Evolutionary conservation across 345 rosid species (phyloP).

Genomic region (Acer campestre): DNA sequence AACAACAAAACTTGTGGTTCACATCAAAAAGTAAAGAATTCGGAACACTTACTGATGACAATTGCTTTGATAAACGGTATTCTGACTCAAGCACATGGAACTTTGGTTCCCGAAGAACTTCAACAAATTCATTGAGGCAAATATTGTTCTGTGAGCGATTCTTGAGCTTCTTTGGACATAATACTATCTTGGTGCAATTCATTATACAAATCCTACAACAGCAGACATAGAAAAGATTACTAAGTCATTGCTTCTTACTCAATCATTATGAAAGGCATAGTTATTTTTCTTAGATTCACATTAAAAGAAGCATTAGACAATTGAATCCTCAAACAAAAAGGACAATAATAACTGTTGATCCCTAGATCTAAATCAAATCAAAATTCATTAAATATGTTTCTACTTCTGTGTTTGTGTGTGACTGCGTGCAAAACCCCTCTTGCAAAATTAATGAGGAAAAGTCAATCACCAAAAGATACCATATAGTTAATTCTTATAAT

Average conservation of each 20-base stretch:
- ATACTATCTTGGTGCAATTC: constrained; percentile 39
- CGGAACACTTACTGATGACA: constrained; percentile 50
- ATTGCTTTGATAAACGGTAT: constrained; percentile 55
- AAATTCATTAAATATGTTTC: background rate
- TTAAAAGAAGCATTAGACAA: background rate
- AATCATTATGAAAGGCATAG: background rate
- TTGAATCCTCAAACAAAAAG: background rate
- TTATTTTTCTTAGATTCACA: background rate
- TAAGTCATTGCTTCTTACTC: background rate
- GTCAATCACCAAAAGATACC: background rate
- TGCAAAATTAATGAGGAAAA: background rate
- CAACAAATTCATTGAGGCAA: constrained; percentile 38
- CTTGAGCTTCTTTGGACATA: constrained; percentile 32
- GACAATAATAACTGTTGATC: background rate
- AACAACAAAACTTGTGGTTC: too few species aligned
- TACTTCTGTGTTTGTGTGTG: background rate
- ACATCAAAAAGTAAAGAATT: constrained; percentile 8
- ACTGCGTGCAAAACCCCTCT: background rate
- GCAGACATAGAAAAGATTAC: constrained; percentile 21
- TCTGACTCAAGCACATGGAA: constrained; percentile 64
- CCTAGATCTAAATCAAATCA: background rate
- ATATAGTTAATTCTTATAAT: background rate
- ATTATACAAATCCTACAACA: constrained; percentile 58
- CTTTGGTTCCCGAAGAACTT: constrained; percentile 54
- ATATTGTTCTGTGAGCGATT: constrained; percentile 33